These are phyloP conservation scores for Cladosporium phlei DNA, from an alignment of 2,329 filamentous ascomycete species.

Conservation along the genomic window DNA sequence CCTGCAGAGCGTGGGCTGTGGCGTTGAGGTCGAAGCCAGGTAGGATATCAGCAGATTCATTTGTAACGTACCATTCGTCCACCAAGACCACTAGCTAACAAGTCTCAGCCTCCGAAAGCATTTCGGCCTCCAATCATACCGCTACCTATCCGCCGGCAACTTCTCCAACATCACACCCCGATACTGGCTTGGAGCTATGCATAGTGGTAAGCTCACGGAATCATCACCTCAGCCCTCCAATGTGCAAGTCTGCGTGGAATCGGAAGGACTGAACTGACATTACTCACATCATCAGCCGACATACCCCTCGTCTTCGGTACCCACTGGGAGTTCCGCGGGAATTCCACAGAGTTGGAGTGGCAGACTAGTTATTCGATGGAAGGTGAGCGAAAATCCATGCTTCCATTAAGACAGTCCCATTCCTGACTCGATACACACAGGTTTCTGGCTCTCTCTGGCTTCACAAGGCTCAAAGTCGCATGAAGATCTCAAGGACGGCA, in stretches of 20 bases:
- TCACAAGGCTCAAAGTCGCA: background rate
- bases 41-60: background rate
- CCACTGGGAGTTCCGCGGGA: conserved; percentile 24
- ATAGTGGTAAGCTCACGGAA: conserved; percentile 17
- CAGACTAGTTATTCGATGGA: conserved; percentile 33
- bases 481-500: background rate
- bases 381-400: conserved; percentile 8
- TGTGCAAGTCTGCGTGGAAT: too few relatives aligned
- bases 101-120: background rate
- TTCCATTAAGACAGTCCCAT: background rate
- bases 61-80: too few relatives aligned
- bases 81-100: too few relatives aligned
- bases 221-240: too few relatives aligned
- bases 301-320: conserved; percentile 38
- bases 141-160: conserved; percentile 37
- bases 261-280: too few relatives aligned
- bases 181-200: conserved; percentile 39
- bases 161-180: conserved; percentile 38
- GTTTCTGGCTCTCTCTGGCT: conserved; percentile 1
- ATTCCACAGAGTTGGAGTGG: conserved; percentile 20
- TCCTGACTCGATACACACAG: background rate
- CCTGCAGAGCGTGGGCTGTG: background rate
- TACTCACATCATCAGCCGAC: conserved; percentile 23
- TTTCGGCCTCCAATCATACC: conserved; percentile 30
- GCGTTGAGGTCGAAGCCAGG: background rate